Evolutionary conservation across 495 filamentous ascomycete genomes (phyloP).

Genomic region (Neurospora sp.): DNA sequence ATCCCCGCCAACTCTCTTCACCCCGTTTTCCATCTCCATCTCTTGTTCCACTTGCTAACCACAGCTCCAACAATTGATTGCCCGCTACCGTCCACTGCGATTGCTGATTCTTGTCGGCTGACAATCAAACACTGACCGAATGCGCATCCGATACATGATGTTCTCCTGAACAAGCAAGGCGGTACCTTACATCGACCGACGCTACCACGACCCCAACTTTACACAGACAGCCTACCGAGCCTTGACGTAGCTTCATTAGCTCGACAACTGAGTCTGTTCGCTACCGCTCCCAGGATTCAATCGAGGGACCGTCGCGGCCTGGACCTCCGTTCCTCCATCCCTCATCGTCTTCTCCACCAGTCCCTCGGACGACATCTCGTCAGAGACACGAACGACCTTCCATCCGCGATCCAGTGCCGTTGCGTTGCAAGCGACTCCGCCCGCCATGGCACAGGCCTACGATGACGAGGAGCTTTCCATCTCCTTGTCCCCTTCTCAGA

Average conservation of each 20-base stretch:
- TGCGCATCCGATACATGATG: not conserved
- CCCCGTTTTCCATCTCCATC: not conserved
- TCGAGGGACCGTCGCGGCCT: not conserved
- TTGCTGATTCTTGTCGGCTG: not conserved
- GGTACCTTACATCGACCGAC: not conserved
- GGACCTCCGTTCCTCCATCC: not conserved
- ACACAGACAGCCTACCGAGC: not conserved
- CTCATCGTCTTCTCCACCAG: not conserved
- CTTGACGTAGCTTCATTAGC: not conserved
- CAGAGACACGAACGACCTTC: not conserved
- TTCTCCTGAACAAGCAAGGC: not conserved
- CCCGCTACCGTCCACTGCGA: not conserved
- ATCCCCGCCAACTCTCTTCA: not conserved
- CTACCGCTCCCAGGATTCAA: not conserved
- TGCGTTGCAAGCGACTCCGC: conserved; percentile 1
- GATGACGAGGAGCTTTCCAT: conserved; percentile 92
- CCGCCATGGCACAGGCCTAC: conserved; percentile 45
- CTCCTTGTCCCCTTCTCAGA: conserved; percentile 58
- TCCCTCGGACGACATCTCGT: not conserved
- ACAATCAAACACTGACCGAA: not conserved
- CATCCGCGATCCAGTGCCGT: not conserved
- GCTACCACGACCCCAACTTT: not conserved
- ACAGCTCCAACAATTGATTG: not conserved
- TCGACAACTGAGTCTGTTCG: not conserved
- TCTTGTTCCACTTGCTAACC: not conserved